A percentile compares a stretch with the other conserved stretches of the same genome.
phyloP scores from a whole-genome alignment of 371 early-diverging fungal genomes.

The Actinomortierella ambigua region DNA sequence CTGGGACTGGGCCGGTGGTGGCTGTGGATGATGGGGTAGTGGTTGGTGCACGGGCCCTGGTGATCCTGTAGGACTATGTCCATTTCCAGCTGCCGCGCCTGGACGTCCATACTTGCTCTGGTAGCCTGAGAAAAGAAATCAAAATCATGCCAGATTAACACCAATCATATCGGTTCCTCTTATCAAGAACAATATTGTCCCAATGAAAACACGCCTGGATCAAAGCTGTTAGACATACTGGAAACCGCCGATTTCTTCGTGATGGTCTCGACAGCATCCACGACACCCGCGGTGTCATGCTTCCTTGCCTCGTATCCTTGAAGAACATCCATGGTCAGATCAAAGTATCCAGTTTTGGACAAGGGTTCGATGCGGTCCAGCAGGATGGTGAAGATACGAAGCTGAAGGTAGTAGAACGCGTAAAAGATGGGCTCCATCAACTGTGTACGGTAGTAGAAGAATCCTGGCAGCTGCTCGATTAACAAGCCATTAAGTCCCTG shows the following conservation, averaged over 20 bases:
- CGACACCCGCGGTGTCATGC: slow-evolving; percentile 25
- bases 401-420: slow-evolving; percentile 71
- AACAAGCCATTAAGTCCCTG: slow-evolving; percentile 70
- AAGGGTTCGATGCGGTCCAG: slow-evolving; percentile 60
- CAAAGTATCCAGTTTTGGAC: slow-evolving; percentile 42
- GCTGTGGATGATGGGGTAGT: slow-evolving; percentile 12
- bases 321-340: slow-evolving; percentile 38
- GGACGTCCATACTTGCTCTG: slow-evolving; percentile 28
- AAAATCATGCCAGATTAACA: too few species aligned
- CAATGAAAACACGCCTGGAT: too few species aligned
- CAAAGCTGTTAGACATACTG: slow-evolving; percentile 13
- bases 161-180: too few species aligned
- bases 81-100: background rate
- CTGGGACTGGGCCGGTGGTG: background rate
- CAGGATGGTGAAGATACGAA: slow-evolving; percentile 62
- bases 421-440: slow-evolving; percentile 81
- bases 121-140: too few species aligned
- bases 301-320: slow-evolving; percentile 37
- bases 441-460: slow-evolving; percentile 58
- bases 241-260: slow-evolving; percentile 32
- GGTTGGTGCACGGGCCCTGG: slow-evolving; percentile 14
- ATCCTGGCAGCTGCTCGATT: slow-evolving; percentile 71
- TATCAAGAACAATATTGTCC: too few species aligned
- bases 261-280: slow-evolving; percentile 41
- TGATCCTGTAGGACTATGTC: slow-evolving; percentile 8